Conservation (phyloP, 768 basidiomycete species). For the Amanita rimosa region DNA sequence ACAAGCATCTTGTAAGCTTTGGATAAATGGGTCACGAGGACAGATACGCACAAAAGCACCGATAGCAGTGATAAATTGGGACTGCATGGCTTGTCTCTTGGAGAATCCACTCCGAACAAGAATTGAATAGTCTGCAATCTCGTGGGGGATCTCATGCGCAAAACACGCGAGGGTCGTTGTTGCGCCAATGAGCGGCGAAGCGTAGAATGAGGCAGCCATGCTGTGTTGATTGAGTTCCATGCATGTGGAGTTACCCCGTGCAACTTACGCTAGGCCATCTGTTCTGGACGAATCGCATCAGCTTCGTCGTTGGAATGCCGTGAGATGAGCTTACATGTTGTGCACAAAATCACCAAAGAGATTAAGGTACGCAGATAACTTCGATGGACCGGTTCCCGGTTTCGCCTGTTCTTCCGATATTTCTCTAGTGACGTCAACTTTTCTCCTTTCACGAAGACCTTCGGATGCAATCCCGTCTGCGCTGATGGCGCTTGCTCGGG, state of each 20-base stretch:
- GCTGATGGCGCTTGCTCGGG: conserved; percentile 10
- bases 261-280: conserved; percentile 80
- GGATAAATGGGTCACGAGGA: not conserved
- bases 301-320: too few species aligned
- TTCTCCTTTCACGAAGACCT: conserved; percentile 34
- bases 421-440: conserved; percentile 13
- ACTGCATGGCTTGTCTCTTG: conserved; percentile 87
- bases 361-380: conserved; percentile 86
- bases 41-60: conserved; percentile 74
- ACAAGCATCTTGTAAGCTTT: not conserved
- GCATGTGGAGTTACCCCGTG: conserved; percentile 1
- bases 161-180: conserved; percentile 94
- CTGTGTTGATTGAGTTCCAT: conserved; percentile 22
- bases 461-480: conserved; percentile 41
- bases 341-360: conserved; percentile 91
- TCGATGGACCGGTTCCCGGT: conserved; percentile 47
- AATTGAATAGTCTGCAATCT: conserved; percentile 97
- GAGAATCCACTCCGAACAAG: conserved; percentile 83
- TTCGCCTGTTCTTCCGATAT: conserved; percentile 14
- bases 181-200: conserved; percentile 87
- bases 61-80: conserved; percentile 84
- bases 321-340: conserved; percentile 55
- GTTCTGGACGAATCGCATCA: conserved; percentile 37
- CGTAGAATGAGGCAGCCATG: conserved; percentile 95
- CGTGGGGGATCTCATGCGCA: conserved; percentile 91